Percentiles rank a stretch among this genome's conserved stretches.
Conservation (phyloP, 345 rosid species). For the Arabis hirsuta region DNA sequence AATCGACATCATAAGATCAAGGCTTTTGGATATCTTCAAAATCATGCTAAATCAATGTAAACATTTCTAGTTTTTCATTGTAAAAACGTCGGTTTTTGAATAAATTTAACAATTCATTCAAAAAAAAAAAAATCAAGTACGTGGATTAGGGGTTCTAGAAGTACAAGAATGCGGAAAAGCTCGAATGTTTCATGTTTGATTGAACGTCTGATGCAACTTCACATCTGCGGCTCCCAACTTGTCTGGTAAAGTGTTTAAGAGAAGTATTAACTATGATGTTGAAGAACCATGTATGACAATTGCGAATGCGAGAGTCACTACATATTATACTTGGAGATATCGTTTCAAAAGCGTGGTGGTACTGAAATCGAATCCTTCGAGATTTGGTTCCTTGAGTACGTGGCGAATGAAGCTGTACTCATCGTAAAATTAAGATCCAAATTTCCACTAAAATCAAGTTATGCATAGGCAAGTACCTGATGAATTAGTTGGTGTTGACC, state of each 20-base stretch:
- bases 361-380: slow-evolving; percentile 86
- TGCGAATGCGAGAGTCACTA: neutral
- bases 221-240: slow-evolving; percentile 34
- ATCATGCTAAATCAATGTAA: no score
- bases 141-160: neutral
- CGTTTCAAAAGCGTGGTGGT: slow-evolving; percentile 70
- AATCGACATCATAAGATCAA: no score
- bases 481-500: slow-evolving; percentile 99
- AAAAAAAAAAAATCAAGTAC: no score
- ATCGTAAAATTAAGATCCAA: slow-evolving; percentile 35
- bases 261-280: slow-evolving; percentile 13
- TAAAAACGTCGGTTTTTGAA: no score
- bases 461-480: slow-evolving; percentile 58
- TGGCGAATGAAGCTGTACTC: slow-evolving; percentile 79
- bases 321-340: slow-evolving; percentile 66
- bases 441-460: neutral
- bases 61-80: no score
- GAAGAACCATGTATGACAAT: neutral
- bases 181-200: neutral
- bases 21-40: no score
- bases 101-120: no score
- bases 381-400: slow-evolving; percentile 66
- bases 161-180: slow-evolving; percentile 15
- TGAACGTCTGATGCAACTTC: slow-evolving; percentile 21
- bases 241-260: slow-evolving; percentile 14